These are phyloP conservation scores for Solanum ossicruentum DNA, from an alignment of 257 asterid genomes.

Conservation along the genomic window DNA sequence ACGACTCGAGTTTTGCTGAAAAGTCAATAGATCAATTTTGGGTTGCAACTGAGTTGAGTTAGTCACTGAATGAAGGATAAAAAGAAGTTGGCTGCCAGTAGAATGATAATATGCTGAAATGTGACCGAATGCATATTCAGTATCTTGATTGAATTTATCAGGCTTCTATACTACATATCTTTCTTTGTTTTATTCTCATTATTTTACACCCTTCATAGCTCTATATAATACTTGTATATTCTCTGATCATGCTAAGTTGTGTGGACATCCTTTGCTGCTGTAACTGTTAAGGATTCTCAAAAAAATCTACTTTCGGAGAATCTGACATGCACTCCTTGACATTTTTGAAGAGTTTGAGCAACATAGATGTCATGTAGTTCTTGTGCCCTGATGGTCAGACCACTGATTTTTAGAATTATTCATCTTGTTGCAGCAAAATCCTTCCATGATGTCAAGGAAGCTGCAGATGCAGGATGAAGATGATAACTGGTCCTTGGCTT, in stretches of 20 bases:
- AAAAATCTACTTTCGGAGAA: too few species aligned
- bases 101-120: not conserved
- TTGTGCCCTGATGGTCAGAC: not conserved
- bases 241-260: not conserved
- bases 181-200: not conserved
- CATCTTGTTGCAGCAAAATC: constrained; percentile 25
- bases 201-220: not conserved
- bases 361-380: not conserved
- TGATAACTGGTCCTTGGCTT: constrained; percentile 14
- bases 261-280: too few species aligned
- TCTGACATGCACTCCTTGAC: too few species aligned
- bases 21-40: not conserved
- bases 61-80: not conserved
- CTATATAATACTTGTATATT: not conserved
- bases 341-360: too few species aligned
- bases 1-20: not conserved
- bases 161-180: not conserved
- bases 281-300: too few species aligned
- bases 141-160: not conserved
- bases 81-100: not conserved
- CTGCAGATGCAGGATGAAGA: constrained; percentile 19
- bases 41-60: not conserved
- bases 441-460: constrained; percentile 31
- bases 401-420: constrained; percentile 9
- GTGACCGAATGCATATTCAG: not conserved